A percentile compares a stretch with the other conserved stretches of the same genome.
Conservation (phyloP, 495 filamentous ascomycete genomes). For the Amorphotheca resinae region DNA sequence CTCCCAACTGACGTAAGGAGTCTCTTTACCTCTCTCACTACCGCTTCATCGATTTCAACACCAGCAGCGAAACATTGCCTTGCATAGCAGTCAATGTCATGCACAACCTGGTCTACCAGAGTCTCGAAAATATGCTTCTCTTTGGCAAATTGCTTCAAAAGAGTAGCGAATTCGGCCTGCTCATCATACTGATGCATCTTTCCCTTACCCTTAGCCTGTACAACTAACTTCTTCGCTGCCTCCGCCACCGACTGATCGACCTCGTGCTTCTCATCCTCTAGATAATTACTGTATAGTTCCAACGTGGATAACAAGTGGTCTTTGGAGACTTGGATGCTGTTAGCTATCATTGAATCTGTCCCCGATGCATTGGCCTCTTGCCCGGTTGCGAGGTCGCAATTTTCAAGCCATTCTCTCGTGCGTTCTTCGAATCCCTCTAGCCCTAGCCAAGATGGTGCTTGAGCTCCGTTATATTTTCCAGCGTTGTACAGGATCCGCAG, state of each 20-base stretch:
- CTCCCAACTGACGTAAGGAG: no score
- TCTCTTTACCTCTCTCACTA: not conserved
- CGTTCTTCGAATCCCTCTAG: not conserved
- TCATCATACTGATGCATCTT: not conserved
- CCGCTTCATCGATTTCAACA: not conserved
- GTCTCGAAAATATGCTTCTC: not conserved
- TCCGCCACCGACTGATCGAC: not conserved
- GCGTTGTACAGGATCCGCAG: no score
- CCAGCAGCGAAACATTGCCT: not conserved
- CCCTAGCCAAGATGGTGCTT: no score
- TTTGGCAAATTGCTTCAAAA: not conserved
- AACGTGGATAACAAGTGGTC: not conserved
- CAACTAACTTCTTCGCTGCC: not conserved
- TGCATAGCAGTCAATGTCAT: not conserved
- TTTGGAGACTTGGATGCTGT: not conserved
- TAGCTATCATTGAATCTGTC: no score
- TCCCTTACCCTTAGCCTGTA: not conserved
- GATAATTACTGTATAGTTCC: not conserved
- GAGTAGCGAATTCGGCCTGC: not conserved
- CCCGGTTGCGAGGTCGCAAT: not conserved
- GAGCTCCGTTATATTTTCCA: no score
- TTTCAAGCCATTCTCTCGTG: not conserved
- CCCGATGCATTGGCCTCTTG: no score
- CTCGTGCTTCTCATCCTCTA: not conserved
- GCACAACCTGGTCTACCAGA: not conserved